Evolutionary conservation across 2,329 filamentous ascomycete species (phyloP).

Genomic region (Aspergillus vadensis): DNA sequence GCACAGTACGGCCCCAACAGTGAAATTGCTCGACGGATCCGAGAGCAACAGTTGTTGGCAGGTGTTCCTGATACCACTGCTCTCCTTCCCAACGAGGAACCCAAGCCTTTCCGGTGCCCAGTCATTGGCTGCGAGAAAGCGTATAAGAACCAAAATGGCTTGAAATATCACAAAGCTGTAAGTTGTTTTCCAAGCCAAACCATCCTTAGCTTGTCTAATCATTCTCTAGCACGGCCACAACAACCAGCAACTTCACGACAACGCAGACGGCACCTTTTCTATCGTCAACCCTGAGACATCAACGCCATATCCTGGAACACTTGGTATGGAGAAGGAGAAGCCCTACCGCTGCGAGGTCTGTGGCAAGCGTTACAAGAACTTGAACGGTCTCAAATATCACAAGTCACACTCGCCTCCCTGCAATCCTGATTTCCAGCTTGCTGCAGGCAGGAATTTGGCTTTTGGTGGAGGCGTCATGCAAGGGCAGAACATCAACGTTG

Average conservation of each 20-base stretch:
- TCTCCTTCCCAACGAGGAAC: constrained; percentile 72
- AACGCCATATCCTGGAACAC: constrained; percentile 87
- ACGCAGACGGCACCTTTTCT: constrained; percentile 94
- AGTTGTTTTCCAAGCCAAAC: constrained; percentile 40
- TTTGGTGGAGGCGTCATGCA: constrained; percentile 49
- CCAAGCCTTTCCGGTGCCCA: constrained; percentile 96
- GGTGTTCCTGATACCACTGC: constrained; percentile 53
- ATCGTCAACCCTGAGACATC: constrained; percentile 97
- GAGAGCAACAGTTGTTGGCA: constrained; percentile 65
- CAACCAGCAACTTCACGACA: constrained; percentile 94
- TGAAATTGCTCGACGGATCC: constrained; percentile 68
- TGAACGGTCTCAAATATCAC: constrained; percentile 96
- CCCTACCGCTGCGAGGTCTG: constrained; percentile 96
- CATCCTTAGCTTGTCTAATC: constrained; percentile 13
- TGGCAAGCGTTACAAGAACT: constrained; percentile 97
- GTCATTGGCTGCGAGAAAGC: constrained; percentile 99
- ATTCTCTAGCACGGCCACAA: constrained; percentile 76
- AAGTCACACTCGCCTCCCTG: constrained; percentile 84
- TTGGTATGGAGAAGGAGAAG: constrained; percentile 99
- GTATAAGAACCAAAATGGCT: constrained; percentile 98
- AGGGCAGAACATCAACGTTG: constrained; percentile 50
- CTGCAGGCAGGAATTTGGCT: constrained; percentile 44
- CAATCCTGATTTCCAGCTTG: constrained; percentile 75
- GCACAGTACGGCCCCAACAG: constrained; percentile 76
- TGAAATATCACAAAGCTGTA: constrained; percentile 82